Percentiles rank a stretch among this genome's conserved stretches.
Conservation (phyloP, 2,329 filamentous ascomycete species). For the Aspergillus pseudotamarii region DNA sequence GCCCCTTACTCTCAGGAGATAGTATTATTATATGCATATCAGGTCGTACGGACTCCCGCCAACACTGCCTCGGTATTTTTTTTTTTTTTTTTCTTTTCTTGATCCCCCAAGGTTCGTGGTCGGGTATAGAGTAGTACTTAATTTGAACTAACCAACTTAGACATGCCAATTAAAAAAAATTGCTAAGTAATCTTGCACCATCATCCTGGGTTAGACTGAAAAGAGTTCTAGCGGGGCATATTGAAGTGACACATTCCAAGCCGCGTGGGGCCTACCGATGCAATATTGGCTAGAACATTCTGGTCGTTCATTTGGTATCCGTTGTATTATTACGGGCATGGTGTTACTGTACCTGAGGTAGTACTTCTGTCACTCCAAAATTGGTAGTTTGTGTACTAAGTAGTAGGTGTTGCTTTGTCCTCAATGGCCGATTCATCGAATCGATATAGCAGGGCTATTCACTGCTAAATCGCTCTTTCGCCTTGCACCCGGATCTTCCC, state of each 20-base stretch:
- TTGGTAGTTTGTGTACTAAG: background rate
- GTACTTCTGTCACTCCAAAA: background rate
- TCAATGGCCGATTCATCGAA: background rate
- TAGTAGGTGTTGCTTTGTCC: background rate
- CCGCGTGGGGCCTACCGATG: background rate
- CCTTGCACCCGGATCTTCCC: background rate
- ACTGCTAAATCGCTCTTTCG: background rate
- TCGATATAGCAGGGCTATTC: background rate
- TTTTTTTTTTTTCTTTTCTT: background rate
- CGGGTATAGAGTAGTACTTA: background rate
- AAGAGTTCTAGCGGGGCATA: background rate
- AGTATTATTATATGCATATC: background rate
- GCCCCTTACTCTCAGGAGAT: background rate
- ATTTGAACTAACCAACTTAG: background rate
- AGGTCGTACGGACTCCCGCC: background rate
- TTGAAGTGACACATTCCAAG: constrained; percentile 4
- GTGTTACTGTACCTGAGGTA: background rate
- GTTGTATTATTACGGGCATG: background rate
- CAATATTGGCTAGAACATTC: constrained; percentile 4
- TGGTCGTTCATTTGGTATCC: background rate
- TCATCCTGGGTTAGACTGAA: background rate
- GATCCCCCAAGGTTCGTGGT: background rate
- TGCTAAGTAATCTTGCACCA: background rate
- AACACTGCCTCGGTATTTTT: background rate
- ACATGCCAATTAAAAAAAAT: background rate